A percentile compares a stretch with the other conserved stretches of the same genome.
These are phyloP conservation scores for Diaporthe longicolla DNA, from an alignment of 2,329 filamentous ascomycete genomes.

Conservation along the genomic window DNA sequence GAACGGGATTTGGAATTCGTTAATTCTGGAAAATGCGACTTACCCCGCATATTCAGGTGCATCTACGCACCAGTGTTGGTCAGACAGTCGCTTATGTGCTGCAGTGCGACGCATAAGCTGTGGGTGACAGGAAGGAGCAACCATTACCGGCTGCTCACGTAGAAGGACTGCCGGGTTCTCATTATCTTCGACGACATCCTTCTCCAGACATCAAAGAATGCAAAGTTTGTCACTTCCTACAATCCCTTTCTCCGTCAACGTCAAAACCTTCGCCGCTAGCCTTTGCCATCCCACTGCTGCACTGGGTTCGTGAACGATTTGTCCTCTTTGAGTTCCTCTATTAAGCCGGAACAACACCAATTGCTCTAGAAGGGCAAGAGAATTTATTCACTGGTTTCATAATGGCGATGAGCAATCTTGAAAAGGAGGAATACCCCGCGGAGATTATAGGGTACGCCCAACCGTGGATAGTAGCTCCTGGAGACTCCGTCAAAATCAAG, in stretches of 20 bases:
- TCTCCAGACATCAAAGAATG: too few species aligned
- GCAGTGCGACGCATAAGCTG: background rate
- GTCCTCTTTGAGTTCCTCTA: too few species aligned
- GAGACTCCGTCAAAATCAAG: background rate
- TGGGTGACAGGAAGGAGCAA: background rate
- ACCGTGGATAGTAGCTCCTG: background rate
- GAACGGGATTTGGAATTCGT: background rate
- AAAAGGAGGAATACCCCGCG: background rate
- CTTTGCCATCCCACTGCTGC: background rate
- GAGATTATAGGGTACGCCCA: background rate
- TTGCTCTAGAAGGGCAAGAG: too few species aligned
- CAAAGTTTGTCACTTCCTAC: too few species aligned
- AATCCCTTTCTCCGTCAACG: background rate
- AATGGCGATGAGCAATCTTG: background rate
- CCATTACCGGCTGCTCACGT: background rate
- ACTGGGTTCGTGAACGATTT: too few species aligned
- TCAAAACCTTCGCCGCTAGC: background rate
- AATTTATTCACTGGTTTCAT: too few species aligned
- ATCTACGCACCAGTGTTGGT: background rate
- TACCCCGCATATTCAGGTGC: background rate
- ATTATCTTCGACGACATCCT: too few species aligned
- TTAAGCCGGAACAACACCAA: too few species aligned
- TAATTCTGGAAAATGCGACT: background rate
- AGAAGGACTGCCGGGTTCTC: background rate
- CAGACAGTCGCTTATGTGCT: background rate